These are phyloP conservation scores for Trichoderma arundinaceum DNA, from an alignment of 2,329 filamentous ascomycete genomes.

Conservation along the genomic window DNA sequence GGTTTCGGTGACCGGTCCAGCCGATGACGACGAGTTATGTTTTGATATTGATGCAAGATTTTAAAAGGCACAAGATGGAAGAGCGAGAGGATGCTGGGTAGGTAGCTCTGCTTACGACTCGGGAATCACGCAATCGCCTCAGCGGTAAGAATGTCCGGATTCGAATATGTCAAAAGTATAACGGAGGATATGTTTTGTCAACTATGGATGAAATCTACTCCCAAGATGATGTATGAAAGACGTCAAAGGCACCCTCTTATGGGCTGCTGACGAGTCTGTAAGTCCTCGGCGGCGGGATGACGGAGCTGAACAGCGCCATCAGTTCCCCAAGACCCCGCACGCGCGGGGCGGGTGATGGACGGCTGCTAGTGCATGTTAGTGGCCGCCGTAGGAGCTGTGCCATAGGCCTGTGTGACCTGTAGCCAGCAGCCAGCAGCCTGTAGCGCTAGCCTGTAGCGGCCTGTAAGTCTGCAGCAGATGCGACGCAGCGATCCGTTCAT, in stretches of 20 bases:
- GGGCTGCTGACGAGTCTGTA: background rate
- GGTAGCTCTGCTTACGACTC: no score
- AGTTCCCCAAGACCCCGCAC: constrained; percentile 2
- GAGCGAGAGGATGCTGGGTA: no score
- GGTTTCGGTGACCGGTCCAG: constrained; percentile 1
- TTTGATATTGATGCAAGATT: background rate
- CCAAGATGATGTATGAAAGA: constrained; percentile 27
- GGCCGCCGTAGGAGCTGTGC: background rate
- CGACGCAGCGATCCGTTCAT: background rate
- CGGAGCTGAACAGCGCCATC: background rate
- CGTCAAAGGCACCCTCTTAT: constrained; percentile 14
- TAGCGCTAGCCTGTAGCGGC: background rate
- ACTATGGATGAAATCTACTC: background rate
- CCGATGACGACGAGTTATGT: background rate
- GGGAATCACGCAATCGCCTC: no score
- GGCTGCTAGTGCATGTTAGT: background rate
- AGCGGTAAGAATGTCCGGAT: no score
- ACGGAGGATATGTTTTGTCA: background rate
- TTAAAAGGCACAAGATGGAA: background rate
- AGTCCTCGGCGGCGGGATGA: background rate
- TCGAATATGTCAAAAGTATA: background rate
- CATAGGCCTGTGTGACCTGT: no score
- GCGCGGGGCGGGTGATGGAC: background rate
- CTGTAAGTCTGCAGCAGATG: no score
- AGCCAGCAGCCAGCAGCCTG: background rate